Evolutionary conservation across 2,329 filamentous ascomycete species (phyloP).

Genomic region (Truncatella angustata): DNA sequence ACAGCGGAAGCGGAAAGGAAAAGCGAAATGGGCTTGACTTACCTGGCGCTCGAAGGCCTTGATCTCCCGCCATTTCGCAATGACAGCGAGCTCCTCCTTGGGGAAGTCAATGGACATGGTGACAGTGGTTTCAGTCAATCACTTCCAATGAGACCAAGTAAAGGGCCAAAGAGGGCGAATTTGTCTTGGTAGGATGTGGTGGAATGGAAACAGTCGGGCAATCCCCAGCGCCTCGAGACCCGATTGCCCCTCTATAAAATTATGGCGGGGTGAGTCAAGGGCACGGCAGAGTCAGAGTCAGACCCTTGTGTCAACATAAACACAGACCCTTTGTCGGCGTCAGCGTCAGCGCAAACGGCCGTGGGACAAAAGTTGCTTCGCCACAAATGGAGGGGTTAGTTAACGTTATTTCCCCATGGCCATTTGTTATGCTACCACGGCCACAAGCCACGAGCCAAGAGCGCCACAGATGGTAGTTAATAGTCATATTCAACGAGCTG

Average conservation of each 20-base stretch:
- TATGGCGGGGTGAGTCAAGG: conserved; percentile 19
- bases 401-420: too few species aligned
- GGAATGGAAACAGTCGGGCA: not conserved
- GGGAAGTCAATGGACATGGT: conserved; percentile 88
- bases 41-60: conserved; percentile 87
- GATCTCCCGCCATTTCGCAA: conserved; percentile 87
- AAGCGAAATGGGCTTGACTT: conserved; percentile 18
- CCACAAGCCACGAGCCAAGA: too few species aligned
- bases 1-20: too few species aligned
- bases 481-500: too few species aligned
- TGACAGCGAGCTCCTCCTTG: conserved; percentile 81
- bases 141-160: not conserved
- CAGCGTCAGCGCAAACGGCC: too few species aligned
- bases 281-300: conserved; percentile 12
- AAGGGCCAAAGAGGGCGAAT: not conserved
- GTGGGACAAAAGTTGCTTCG: too few species aligned
- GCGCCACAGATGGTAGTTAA: too few species aligned
- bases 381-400: too few species aligned
- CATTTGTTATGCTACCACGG: too few species aligned
- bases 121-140: not conserved
- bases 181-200: not conserved
- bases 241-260: conserved; percentile 9
- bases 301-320: too few species aligned
- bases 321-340: not conserved
- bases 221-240: conserved; percentile 1